Evolutionary conservation across 1,139 yeast genomes (phyloP), one percentile per base, ranked within the genome.

Genomic region (Taphrina pruni): DNA sequence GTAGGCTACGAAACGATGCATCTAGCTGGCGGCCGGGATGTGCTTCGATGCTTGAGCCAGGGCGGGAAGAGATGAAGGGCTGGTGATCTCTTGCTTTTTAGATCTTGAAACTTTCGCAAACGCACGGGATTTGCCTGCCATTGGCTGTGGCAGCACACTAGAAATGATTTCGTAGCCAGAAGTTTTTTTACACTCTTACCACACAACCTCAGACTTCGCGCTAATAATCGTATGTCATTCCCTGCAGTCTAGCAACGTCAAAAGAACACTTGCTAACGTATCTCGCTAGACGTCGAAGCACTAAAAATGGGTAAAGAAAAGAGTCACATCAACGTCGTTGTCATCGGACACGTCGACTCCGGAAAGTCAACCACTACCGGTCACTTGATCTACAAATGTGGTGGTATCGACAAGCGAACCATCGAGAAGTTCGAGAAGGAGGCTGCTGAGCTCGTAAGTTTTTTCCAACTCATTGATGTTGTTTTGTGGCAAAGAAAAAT

Each of bases 341-440:
- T 93, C 83, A 93, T 93, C 84, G 98, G 98, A 85, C 98, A 92
- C 95, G 97, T 91, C 97, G 97, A 91, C 86, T 91, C 97, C 78
- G 97, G 97, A 86, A 91, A 91, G 86, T 91, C 97, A 76, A 91
- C 97, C 82, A 90, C 97, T 84, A 92, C 97, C 82, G 97, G 97
- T 85, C 97, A 92, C 88, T 90, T 93, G 86, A 93, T 93, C 82
- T 93, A 84, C 96, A 93, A 93, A 95, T 88, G 87, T 80, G 88
- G 88, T 83, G 88, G 84, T 80, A 77, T 77, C 81, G 95, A 91
- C 87, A 91, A 92, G 90, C 90, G 97, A 88, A 92, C 97, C 82
- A 92, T 92, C 81, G 97, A 92, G 87, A 91, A 91, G 90, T 91
- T 91, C 86, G 97, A 91, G 87, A 90, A 90, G 89, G 97, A 91